phyloP scores from a whole-genome alignment of 768 basidiomycete species.

The Tricholomella constricta region DNA sequence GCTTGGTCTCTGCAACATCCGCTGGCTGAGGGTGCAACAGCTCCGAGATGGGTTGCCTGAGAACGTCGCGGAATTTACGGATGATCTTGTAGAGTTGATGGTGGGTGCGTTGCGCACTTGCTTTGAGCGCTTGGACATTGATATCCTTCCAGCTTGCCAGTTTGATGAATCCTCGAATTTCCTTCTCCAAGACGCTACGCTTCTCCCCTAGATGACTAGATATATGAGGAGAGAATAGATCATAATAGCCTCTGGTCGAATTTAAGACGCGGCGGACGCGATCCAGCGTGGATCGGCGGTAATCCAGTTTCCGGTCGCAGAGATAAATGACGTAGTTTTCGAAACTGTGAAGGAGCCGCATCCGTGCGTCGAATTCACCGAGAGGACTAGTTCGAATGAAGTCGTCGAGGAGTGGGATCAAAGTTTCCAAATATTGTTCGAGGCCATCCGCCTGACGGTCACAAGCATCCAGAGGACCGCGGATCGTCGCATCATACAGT shows the following conservation, averaged over 20 bases:
- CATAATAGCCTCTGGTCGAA: constrained; percentile 62
- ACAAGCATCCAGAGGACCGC: constrained; percentile 55
- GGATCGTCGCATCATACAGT: constrained; percentile 77
- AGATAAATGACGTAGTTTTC: constrained; percentile 47
- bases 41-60: constrained; percentile 69
- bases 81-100: constrained; percentile 88
- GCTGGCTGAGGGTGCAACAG: constrained; percentile 40
- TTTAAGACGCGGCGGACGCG: constrained; percentile 62
- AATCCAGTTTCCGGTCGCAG: constrained; percentile 28
- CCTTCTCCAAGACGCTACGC: constrained; percentile 68
- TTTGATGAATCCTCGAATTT: constrained; percentile 84
- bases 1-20: constrained; percentile 36
- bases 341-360: constrained; percentile 73
- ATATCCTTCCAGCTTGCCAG: constrained; percentile 98
- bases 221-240: constrained; percentile 56
- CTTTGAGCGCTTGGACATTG: constrained; percentile 91
- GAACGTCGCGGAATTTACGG: constrained; percentile 86
- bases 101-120: constrained; percentile 89
- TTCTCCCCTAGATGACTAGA: constrained; percentile 53
- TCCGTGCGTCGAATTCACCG: constrained; percentile 76
- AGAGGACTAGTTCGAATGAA: constrained; percentile 77
- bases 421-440: constrained; percentile 57
- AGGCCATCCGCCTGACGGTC: constrained; percentile 38
- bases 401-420: constrained; percentile 78
- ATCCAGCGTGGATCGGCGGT: constrained; percentile 35